A percentile compares a stretch with the other conserved stretches of the same genome.
phyloP scores from a whole-genome alignment of 179 eudicot genomes.

The Gypsophila paniculata region DNA sequence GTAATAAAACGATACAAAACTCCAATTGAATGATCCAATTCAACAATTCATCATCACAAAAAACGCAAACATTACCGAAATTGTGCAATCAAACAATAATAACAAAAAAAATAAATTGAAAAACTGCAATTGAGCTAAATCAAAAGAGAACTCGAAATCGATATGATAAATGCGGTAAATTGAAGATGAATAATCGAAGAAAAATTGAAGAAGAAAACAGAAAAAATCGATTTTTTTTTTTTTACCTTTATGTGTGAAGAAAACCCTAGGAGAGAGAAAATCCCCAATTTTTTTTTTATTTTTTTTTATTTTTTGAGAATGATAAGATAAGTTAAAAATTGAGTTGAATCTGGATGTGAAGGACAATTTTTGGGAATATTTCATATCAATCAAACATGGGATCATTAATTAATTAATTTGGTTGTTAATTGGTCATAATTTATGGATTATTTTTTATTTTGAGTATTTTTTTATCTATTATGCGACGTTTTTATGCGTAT shows the following conservation, averaged over 20 bases:
- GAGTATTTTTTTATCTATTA: too few species aligned
- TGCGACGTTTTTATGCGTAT: too few species aligned
- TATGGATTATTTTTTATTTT: too few species aligned
- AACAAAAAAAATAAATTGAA: neutral
- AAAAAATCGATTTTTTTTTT: too few species aligned
- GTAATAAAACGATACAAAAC: neutral
- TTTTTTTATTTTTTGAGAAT: too few species aligned
- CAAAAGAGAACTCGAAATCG: too few species aligned
- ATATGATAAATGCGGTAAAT: neutral
- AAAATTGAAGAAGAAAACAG: neutral
- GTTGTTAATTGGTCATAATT: too few species aligned
- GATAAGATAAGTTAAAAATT: neutral
- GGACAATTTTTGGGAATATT: neutral
- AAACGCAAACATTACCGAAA: neutral
- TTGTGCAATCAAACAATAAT: neutral
- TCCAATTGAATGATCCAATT: neutral
- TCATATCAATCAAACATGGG: too few species aligned
- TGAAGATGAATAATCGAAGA: neutral
- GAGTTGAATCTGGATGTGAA: too few species aligned
- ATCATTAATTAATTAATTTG: too few species aligned
- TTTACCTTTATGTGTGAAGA: neutral
- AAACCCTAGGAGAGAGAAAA: slow-evolving; percentile 41
- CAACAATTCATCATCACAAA: neutral
- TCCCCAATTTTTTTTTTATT: too few species aligned
- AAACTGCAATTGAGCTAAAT: neutral